Evolutionary conservation across 441 rosid species (phyloP).

Genomic region (Syzygium malaccense): DNA sequence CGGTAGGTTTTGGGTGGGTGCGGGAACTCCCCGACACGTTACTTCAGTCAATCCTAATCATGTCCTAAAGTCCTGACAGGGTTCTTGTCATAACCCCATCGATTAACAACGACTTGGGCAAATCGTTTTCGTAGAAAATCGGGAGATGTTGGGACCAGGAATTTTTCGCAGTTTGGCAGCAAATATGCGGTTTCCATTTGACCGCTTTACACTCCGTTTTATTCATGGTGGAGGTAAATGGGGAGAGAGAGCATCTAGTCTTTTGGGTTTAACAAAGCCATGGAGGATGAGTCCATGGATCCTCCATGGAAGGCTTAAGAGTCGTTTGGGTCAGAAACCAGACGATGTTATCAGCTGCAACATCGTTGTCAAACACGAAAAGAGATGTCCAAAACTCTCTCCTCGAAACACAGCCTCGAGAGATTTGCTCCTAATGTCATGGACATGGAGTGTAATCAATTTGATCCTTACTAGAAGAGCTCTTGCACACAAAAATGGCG

Average conservation of each 20-base stretch:
- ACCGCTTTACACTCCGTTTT: neutral
- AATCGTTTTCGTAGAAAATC: neutral
- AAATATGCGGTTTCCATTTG: neutral
- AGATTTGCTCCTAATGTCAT: neutral
- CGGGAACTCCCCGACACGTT: neutral
- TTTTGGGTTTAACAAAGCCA: neutral
- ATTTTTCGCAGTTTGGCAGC: neutral
- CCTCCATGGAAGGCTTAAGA: neutral
- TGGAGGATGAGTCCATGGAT: neutral
- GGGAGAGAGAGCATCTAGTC: neutral
- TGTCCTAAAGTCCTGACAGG: neutral
- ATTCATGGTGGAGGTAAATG: neutral
- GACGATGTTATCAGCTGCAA: neutral
- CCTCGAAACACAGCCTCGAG: neutral
- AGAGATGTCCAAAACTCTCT: neutral
- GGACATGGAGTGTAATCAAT: neutral
- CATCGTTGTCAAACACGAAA: neutral
- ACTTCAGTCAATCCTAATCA: neutral
- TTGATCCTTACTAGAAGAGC: neutral
- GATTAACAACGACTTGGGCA: neutral
- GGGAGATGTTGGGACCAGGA: neutral
- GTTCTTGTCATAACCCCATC: neutral
- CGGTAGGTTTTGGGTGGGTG: neutral
- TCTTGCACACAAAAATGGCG: neutral
- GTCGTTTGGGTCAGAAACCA: neutral